Evolutionary conservation across 2,329 filamentous ascomycete genomes (phyloP), one percentile per base, ranked within the genome.

Genomic region (Polytolypa hystricis): DNA sequence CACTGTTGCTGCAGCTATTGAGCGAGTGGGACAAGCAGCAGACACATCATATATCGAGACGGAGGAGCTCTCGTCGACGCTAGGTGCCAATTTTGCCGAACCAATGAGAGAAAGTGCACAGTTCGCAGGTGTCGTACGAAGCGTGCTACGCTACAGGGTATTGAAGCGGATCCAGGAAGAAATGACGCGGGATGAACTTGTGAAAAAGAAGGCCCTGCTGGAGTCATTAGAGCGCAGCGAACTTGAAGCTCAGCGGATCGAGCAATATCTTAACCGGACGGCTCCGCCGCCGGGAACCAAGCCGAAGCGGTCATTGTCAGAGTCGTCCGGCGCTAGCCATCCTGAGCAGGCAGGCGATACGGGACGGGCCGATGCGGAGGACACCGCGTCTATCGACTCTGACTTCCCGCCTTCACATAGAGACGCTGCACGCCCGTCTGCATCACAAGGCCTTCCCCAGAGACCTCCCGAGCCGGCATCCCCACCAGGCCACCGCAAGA

Each of bases 61-160:
- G 0, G 84, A 93, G 51, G 91, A 98, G 55, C 67, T 98, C 3
- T 87, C 87, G 0, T 78, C 77, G 2, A 81, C 82, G 0, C 66
- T 98, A n/a, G 87, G 87, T 14, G 87, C 89, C 21, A 91, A 78
- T 47, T 98, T 98, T 54, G 86, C 93, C 0, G 93, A 98, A 54
- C 91, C 91, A 0, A 95, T 98, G 85, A 77, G 93, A 38, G 91
- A 98, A 62, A 93, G 86, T 51, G 87, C 91, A 9, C 91, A 98
- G 54, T 98, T 98, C 57, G 91, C 91, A 0, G 84, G 91, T 8
- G 85, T 98, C 1, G 91, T 98, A 3, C 77, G 87, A 28, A 83
- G 70, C 46, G 89, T 98, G 21, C 66, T 98, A 37, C 77, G 84
- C 46, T 98, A 95, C 56, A 73, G 91, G 11, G 81, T 96, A 2